Base-by-base conservation (phyloP, 768 basidiomycete genomes). In the Mycena haematopus region DNA sequence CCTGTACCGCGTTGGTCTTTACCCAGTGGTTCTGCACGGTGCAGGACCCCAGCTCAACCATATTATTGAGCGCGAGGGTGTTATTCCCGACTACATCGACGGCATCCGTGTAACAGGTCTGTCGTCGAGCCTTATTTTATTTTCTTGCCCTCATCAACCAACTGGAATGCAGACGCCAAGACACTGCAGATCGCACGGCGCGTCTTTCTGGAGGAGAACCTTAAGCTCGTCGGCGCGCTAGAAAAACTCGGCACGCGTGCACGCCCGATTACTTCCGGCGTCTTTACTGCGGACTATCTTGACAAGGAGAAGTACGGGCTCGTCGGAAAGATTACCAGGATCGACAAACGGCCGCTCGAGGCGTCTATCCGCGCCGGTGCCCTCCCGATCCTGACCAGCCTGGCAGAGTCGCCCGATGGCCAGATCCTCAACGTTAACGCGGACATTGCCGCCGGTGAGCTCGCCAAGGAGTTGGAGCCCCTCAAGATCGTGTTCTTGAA, bases 351-450 rank as follows among this genome's bases (percentile, higher is more conserved):
- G 33, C 96, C 97, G 29, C 85, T 99, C 62, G 97, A 99, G 76
- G 96, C 96, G 2, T 89, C 96, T 51, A 99, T 99, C 74, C 88
- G 93, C 49, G 95, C 96, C 1, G 96, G 97, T 33, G 95, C 95
- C 22, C 83, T 99, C 25, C 97, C 97, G 60, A 97, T 99, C 76
- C 82, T 99, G 21, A 98, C 95, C 66, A 92, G 90, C 74, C 81
- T 99, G 53, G 96, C 97, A 7, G 97, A 99, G 78, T 92, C 92
- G 35, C 84, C 88, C 22, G 94, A 97, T 35, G 97, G 97, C n/a
- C 97, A 99, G 76, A 95, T 99, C 69, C 82, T 99, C 65, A 99
- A 99, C 71, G 97, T 99, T 74, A 99, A 99, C 72, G 97, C 97
- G 22, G 97, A 99, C 74, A 92, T 99, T 65, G 97, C 97, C 2